These are phyloP conservation scores for Phalaenopsis aphrodite DNA, from an alignment of 106 monocot species.

Conservation along the genomic window DNA sequence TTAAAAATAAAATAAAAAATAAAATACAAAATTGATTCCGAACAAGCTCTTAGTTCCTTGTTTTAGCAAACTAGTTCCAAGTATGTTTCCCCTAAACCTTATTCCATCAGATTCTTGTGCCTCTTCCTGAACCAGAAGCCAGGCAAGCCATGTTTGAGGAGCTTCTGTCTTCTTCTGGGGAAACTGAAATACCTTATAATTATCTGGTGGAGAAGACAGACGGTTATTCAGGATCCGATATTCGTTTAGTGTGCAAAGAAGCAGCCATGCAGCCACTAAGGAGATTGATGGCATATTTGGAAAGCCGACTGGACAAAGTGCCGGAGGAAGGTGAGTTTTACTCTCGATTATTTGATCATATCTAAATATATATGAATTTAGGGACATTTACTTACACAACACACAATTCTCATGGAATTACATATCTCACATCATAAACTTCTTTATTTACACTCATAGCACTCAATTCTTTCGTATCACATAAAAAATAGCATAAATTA, in stretches of 20 bases:
- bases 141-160: constrained; percentile 81
- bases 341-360: not conserved
- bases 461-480: too few species aligned
- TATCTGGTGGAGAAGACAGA: constrained; percentile 72
- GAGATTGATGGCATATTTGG: constrained; percentile 64
- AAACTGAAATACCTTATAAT: constrained; percentile 46
- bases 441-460: too few species aligned
- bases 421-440: too few species aligned
- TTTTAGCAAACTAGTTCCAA: not conserved
- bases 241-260: constrained; percentile 93
- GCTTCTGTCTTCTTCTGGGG: constrained; percentile 58
- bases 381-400: not conserved
- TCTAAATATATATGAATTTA: not conserved
- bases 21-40: too few species aligned
- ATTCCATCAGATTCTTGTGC: constrained; percentile 74
- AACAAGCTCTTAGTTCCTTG: not conserved
- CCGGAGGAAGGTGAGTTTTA: constrained; percentile 63
- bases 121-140: constrained; percentile 91
- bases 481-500: too few species aligned
- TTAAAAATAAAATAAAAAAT: too few species aligned
- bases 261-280: constrained; percentile 98
- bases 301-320: constrained; percentile 32
- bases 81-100: not conserved
- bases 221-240: constrained; percentile 97
- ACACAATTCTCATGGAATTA: too few species aligned